phyloP scores from a whole-genome alignment of 108 stramenopile species.

The Aurantiochytrium sp. region DNA sequence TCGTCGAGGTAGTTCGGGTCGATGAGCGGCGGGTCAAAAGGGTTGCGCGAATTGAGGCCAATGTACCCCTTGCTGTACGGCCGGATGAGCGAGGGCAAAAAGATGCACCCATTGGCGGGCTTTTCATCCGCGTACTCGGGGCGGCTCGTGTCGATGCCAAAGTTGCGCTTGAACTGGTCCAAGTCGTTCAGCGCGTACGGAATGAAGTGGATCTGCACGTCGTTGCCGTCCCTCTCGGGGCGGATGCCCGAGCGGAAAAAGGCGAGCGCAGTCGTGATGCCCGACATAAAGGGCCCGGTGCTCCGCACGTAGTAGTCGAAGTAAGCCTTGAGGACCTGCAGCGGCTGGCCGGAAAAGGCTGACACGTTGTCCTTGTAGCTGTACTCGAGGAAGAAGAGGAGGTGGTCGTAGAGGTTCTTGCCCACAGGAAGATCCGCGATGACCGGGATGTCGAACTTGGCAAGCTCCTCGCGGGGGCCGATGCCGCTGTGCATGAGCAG shows the following conservation, averaged over 20 bases:
- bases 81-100: not conserved
- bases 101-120: not conserved
- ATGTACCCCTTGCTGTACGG: not conserved
- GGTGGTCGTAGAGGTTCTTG: slow-evolving; percentile 59
- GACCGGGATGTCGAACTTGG: slow-evolving; percentile 35
- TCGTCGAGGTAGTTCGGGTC: slow-evolving; percentile 17
- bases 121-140: not conserved
- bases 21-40: not conserved
- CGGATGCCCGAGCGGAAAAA: slow-evolving; percentile 17
- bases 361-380: not conserved
- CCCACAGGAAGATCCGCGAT: slow-evolving; percentile 40
- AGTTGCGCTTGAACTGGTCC: not conserved
- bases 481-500: slow-evolving; percentile 62
- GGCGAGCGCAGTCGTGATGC: not conserved
- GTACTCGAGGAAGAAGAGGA: slow-evolving; percentile 25
- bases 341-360: not conserved
- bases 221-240: not conserved
- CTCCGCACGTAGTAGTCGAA: not conserved
- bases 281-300: not conserved
- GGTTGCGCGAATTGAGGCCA: not conserved
- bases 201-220: not conserved
- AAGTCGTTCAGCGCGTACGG: not conserved
- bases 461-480: slow-evolving; percentile 44
- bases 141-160: not conserved
- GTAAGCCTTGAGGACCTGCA: not conserved